Evolutionary conservation across 2,329 filamentous ascomycete species (phyloP).

Genomic region (Colletotrichum plurivorum): DNA sequence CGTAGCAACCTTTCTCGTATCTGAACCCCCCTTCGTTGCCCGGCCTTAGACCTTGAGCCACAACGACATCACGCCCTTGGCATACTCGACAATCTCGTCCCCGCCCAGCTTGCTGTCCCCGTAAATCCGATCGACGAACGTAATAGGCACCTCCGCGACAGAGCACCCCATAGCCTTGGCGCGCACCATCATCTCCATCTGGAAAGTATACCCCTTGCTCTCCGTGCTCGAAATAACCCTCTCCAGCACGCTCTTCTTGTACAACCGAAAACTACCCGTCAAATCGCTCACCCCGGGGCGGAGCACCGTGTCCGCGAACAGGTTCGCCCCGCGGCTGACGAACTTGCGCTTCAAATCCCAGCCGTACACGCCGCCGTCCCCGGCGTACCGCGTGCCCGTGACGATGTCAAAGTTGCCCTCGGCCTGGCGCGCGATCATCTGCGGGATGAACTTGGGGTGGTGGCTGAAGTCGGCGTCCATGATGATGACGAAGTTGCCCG

Average conservation of each 20-base stretch:
- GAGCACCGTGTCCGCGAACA: constrained; percentile 95
- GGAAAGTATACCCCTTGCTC: constrained; percentile 98
- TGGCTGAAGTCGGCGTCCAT: constrained; percentile 99
- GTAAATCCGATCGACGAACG: constrained; percentile 95
- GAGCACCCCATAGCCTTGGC: constrained; percentile 96
- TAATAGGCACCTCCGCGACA: constrained; percentile 96
- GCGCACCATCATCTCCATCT: constrained; percentile 99
- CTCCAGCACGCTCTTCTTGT: constrained; percentile 91
- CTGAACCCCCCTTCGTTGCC: not conserved
- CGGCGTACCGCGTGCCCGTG: constrained; percentile 94
- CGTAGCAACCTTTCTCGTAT: constrained; percentile 1
- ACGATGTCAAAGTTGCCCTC: constrained; percentile 91
- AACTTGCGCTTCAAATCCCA: constrained; percentile 96
- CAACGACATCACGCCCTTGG: constrained; percentile 84
- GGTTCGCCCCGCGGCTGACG: constrained; percentile 88
- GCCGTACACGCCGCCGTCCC: constrained; percentile 89
- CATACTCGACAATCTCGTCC: constrained; percentile 96
- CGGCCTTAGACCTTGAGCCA: constrained; percentile 80
- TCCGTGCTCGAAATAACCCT: constrained; percentile 92
- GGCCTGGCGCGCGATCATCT: constrained; percentile 89
- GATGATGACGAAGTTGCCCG: constrained; percentile 97
- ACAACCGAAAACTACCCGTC: constrained; percentile 94
- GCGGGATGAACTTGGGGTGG: constrained; percentile 98
- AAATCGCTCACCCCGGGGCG: constrained; percentile 95
- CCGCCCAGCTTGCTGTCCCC: constrained; percentile 96